These are phyloP conservation scores for Uronychia binucleata DNA, from an alignment of 73 alveolate genomes.

Conservation along the genomic window DNA sequence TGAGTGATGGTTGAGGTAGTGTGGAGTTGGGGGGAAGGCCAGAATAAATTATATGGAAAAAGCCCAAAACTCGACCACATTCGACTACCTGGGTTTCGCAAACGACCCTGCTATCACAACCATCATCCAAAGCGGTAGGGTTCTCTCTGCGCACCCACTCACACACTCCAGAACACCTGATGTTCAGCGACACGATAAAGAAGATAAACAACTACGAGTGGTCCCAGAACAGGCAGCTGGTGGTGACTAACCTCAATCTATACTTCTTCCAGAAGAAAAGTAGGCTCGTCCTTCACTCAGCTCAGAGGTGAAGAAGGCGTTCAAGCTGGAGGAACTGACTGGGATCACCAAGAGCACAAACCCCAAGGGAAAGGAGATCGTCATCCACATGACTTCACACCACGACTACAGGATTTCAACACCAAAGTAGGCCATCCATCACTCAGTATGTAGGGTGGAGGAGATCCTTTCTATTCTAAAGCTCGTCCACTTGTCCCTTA, in stretches of 20 bases:
- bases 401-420: neutral
- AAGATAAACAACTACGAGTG: neutral
- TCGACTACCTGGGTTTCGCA: neutral
- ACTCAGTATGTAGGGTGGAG: neutral
- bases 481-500: neutral
- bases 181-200: neutral
- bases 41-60: too few relatives aligned
- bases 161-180: neutral
- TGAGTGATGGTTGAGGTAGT: too few relatives aligned
- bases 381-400: neutral
- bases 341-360: neutral
- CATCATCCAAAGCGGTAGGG: neutral
- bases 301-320: neutral
- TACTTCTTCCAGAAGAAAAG: neutral
- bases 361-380: neutral
- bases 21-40: too few relatives aligned
- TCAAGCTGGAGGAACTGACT: neutral
- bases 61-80: neutral
- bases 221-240: neutral
- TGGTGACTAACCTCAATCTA: neutral
- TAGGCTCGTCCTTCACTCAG: neutral
- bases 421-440: neutral
- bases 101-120: neutral
- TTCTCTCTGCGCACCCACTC: neutral
- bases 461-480: neutral